Conservation (phyloP, 306 rosid species). For the Coriaria nepalensis region DNA sequence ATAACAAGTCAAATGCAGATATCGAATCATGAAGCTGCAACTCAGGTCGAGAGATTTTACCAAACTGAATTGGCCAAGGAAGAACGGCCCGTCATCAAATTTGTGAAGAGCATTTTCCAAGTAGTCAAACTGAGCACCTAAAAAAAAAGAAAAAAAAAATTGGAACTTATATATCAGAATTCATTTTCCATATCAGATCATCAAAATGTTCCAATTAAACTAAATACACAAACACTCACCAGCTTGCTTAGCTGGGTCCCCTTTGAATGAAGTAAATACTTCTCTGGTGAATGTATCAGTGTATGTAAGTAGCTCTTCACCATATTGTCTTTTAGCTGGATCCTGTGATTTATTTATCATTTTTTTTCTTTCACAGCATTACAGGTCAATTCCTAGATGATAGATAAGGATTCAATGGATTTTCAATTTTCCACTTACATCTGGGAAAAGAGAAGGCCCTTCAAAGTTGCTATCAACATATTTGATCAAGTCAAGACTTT, state of each 20-base stretch:
- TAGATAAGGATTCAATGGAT: no score
- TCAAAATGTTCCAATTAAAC: background rate
- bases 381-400: no score
- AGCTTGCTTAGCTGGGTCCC: conserved; percentile 23
- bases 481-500: conserved; percentile 78
- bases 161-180: no score
- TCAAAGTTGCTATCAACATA: conserved; percentile 49
- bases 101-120: conserved; percentile 63
- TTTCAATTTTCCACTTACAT: conserved; percentile 22
- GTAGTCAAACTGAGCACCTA: conserved; percentile 56
- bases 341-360: conserved; percentile 21
- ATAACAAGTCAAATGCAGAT: background rate
- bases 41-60: conserved; percentile 22
- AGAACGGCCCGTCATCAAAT: conserved; percentile 62
- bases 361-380: background rate
- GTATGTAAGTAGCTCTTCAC: conserved; percentile 39
- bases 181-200: no score
- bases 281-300: conserved; percentile 25
- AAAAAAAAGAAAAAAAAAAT: background rate
- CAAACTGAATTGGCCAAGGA: conserved; percentile 60
- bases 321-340: conserved; percentile 33
- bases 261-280: conserved; percentile 23
- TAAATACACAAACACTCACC: conserved; percentile 24
- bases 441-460: conserved; percentile 48
- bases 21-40: background rate